These are phyloP conservation scores for Discostella stelligeroides DNA, from an alignment of 108 stramenopile species.

Conservation along the genomic window DNA sequence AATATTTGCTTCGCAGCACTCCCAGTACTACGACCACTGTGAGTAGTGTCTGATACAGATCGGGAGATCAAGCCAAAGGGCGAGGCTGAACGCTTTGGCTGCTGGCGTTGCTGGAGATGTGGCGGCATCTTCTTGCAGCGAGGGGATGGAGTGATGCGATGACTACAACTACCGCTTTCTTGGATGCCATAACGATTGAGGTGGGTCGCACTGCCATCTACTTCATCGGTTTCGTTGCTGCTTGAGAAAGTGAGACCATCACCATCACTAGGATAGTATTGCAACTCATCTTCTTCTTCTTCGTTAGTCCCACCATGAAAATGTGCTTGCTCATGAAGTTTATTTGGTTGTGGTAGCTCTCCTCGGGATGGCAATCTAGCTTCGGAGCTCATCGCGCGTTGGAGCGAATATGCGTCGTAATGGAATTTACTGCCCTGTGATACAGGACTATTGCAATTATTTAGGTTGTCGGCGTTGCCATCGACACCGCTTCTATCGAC, in stretches of 20 bases:
- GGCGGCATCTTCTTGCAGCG: neutral
- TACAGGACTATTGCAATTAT: too few species aligned
- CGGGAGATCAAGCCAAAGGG: neutral
- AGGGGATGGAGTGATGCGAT: neutral
- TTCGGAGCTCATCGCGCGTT: neutral
- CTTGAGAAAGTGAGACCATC: neutral
- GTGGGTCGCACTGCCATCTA: neutral
- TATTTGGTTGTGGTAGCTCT: neutral
- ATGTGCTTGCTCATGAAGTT: neutral
- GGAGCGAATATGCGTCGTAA: conserved; percentile 4
- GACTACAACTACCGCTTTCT: neutral
- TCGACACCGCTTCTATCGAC: neutral
- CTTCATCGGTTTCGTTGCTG: neutral
- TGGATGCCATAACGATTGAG: neutral
- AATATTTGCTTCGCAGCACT: neutral
- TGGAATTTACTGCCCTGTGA: neutral
- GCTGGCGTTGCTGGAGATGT: conserved; percentile 4
- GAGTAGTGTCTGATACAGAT: conserved; percentile 11
- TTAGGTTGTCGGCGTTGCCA: neutral
- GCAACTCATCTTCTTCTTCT: neutral
- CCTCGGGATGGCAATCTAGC: neutral
- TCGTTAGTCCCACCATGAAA: too few species aligned
- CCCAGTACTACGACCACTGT: neutral
- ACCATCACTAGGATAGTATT: neutral
- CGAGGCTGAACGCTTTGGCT: neutral